Base-by-base conservation (phyloP, 495 filamentous ascomycete species). In the Aspergillus affinis region DNA sequence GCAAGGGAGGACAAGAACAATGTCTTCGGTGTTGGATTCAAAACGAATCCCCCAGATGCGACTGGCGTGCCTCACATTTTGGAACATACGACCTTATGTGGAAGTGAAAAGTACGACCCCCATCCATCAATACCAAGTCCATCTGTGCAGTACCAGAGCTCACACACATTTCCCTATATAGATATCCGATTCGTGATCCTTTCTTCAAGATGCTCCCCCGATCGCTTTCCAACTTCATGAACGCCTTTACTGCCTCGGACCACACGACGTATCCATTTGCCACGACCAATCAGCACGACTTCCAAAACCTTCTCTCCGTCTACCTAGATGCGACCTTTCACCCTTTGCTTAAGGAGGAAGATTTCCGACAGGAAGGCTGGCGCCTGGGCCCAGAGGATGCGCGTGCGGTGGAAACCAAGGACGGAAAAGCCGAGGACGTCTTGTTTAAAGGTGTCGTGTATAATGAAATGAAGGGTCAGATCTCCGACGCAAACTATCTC, bases 201-300 rank as follows among this genome's bases (percentile, higher is more conserved):
- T 98, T 98, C 80, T 98, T 98, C 78, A 98, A 98, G 82, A 98
- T 98, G 94, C 84, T 98, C 27, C 95, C 93, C 15, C 88, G 94
- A 51, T 96, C 94, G 23, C 84, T 98, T 3, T 96, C 94, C 46
- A 98, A 97, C 72, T 98, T 97, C 69, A 98, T 98, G 94, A 98
- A 98, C 70, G 94, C 94, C 48, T 95, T 98, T 67, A 98, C 94
- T 41, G 90, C 91, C 32, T 87, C 91, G 20, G 94, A 98, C 69
- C 92, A 98, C 69, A 98, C 94, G n/a, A 92, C 88, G 47, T 98
- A 98, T 70, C 94, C 94, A 2, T 98, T 98, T 69, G 92, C 94
- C 59, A 98, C 94, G 8, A 98, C 94, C n/a, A 98, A 98, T 65
- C 77, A 84, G 36, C 90, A 95, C 69, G 94, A 98, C 67, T 98